Evolutionary conservation across 1,284 basidiomycete species (phyloP), one percentile per base, ranked within the genome.

Genomic region (Boletus austroedulis): DNA sequence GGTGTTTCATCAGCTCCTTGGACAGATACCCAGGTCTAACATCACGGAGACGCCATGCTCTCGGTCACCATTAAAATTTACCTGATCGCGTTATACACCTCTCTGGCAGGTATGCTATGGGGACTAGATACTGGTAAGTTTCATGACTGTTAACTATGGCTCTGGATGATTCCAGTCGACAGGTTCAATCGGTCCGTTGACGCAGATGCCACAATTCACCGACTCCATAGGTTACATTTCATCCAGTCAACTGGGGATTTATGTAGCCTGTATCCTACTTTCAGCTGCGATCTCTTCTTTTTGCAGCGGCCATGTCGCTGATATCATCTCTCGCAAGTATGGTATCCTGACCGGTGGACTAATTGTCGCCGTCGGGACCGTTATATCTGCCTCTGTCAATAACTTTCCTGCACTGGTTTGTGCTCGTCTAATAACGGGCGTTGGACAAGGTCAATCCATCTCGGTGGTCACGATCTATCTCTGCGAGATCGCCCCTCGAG

Each of bases 361-460:
- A n/a, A 70, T 80, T 32, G 77, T 78, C 53, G 69, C 75, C 14
- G 32, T 73, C 17, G 79, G 80, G 2, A 75, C 74, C 36, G 70
- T 71, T 12, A 68, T 77, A 36, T 71, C 71, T 8, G 69, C 73
- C 55, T 72, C 70, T 48, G 69, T 71, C 52, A 65, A 64, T 38
- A 65, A 57, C 24, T 69, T 77, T 36, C 65, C 73, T 41, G 66
- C 75, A 59, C 67, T 82, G 32, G 75, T 83, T 38, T 70, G 78
- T 24, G 82, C 80, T 5, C 71, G 82, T 26, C 75, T 78, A 28
- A 66, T 83, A 31, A 76, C 80, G 2, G 82, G 81, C 0, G 62
- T 78, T 1, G 81, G 79, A 15, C 76, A 82, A 61, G 81, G 80
- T 3, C 65, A 82, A 19, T 80, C 80, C 63, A 70, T 81, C 49